Conservation (phyloP, 1,139 yeast genomes). For the Zhuliangozyma blackwelliae region DNA sequence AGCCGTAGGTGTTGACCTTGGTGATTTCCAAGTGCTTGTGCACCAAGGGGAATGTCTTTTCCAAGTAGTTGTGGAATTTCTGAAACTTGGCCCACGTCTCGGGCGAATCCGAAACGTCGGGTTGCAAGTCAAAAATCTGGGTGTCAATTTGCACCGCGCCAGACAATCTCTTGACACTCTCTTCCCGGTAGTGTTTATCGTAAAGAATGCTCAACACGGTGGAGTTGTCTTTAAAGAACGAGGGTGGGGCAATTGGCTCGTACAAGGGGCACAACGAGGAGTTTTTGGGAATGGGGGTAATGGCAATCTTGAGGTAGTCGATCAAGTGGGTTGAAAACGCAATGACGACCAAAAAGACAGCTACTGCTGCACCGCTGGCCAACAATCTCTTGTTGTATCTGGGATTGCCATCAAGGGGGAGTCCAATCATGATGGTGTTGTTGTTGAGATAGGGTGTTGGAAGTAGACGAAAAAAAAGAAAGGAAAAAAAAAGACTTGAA, state of each 20-base stretch:
- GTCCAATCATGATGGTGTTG: slow-evolving; percentile 12
- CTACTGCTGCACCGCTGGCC: slow-evolving; percentile 7
- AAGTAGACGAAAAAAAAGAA: no score
- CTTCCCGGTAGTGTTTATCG: slow-evolving; percentile 30
- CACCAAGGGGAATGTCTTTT: slow-evolving; percentile 55
- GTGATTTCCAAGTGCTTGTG: slow-evolving; percentile 47
- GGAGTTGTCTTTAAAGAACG: slow-evolving; percentile 29
- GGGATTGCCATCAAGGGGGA: slow-evolving; percentile 11
- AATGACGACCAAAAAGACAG: slow-evolving; percentile 13
- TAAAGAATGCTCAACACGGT: slow-evolving; percentile 28
- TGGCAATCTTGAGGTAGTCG: slow-evolving; percentile 18
- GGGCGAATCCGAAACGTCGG: slow-evolving; percentile 34
- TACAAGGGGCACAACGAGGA: slow-evolving; percentile 25
- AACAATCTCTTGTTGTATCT: slow-evolving; percentile 4
- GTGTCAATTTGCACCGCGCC: slow-evolving; percentile 46
- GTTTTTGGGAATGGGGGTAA: slow-evolving; percentile 17
- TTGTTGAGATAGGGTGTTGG: no score
- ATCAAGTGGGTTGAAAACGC: slow-evolving; percentile 20
- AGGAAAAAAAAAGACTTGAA: no score
- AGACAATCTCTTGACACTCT: slow-evolving; percentile 33
- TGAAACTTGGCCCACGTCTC: slow-evolving; percentile 41
- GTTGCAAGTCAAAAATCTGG: slow-evolving; percentile 41
- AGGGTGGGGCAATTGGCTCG: slow-evolving; percentile 27
- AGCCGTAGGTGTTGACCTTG: slow-evolving; percentile 60
- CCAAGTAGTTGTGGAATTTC: slow-evolving; percentile 53